Base-by-base conservation (phyloP, 345 rosid species). In the Draba incana region DNA sequence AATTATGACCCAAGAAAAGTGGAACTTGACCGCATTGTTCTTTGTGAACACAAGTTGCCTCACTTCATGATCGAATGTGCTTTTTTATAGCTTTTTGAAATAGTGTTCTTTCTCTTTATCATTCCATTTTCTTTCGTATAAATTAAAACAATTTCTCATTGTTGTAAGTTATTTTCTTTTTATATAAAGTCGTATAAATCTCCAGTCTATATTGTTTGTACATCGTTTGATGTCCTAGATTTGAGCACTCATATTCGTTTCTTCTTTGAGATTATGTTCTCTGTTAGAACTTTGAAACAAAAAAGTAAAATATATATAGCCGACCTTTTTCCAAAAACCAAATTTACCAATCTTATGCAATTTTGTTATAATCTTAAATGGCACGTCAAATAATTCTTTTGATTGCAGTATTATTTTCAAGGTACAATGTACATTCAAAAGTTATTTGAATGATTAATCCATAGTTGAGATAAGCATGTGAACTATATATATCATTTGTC, bases 1-100 rank as follows among this genome's bases (percentile, higher is more conserved):
- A 68, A 55, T 62, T 62, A 75, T 62, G 60, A 75, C 65, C 65
- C 65, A 62, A 68, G 54, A 62, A 75, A 75, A 75, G 78, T 55
- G 78, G 78, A 75, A 48, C 60, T 75, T 75, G 78, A 75, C 78
- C 74, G 14, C 74, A 75, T 75, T 75, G 78, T 68, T 75, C 78
- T 75, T 68, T 75, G 78, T 68, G 78, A 62, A 41, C 64, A 62
- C 53, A 75, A 55, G 70, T 54, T 68, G 69, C 64, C 68, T 75
- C 64, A 25, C 74, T 62, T 75, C 74, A 75, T 75, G 31, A 75
- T 62, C 56, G 57, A 74, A 61, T 54, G 52, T 61, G 47, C 73
- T 10, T 74, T 66, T 62, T 63, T 0, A 45, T 70, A 54, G 56
- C 75, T 54, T 71, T 74, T 73, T 15, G 52, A 10, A 68, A 45